Evolutionary conservation across 2,329 filamentous ascomycete species (phyloP).

Genomic region (Nannizziopsis arthrosporioides): DNA sequence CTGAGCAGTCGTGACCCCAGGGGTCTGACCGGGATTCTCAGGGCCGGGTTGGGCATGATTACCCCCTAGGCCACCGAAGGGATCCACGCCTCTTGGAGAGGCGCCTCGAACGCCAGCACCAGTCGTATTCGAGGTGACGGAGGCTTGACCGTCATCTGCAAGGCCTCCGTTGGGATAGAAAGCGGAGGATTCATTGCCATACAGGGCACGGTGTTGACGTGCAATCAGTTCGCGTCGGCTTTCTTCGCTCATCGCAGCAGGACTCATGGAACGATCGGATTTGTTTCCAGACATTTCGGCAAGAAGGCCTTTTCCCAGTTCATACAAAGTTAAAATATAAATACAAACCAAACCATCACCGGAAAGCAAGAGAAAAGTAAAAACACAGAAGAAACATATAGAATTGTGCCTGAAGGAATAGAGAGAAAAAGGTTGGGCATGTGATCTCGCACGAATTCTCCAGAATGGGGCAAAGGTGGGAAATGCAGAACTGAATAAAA

Average conservation of each 20-base stretch:
- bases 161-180: slow-evolving; percentile 58
- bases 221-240: slow-evolving; percentile 92
- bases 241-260: slow-evolving; percentile 81
- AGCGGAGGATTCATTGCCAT: slow-evolving; percentile 58
- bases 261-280: slow-evolving; percentile 75
- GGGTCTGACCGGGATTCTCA: slow-evolving; percentile 44
- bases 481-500: slow-evolving; percentile 18
- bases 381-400: too few species aligned
- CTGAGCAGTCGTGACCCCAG: slow-evolving; percentile 30
- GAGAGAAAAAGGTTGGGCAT: slow-evolving; percentile 7
- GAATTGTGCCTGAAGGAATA: slow-evolving; percentile 13
- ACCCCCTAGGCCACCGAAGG: slow-evolving; percentile 44
- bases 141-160: slow-evolving; percentile 59
- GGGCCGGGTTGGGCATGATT: slow-evolving; percentile 35
- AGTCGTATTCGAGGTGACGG: slow-evolving; percentile 44
- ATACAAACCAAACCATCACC: slow-evolving; percentile 36
- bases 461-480: slow-evolving; percentile 9
- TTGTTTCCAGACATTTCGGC: slow-evolving; percentile 63
- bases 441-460: slow-evolving; percentile 5
- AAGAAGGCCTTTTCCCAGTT: slow-evolving; percentile 45
- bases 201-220: slow-evolving; percentile 87
- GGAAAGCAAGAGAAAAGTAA: slow-evolving; percentile 24
- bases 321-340: slow-evolving; percentile 33
- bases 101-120: slow-evolving; percentile 55
- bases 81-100: slow-evolving; percentile 71